Evolutionary conservation across 495 filamentous ascomycete genomes (phyloP), one percentile per base, ranked within the genome.

Genomic region (Diplogelasinospora grovesii): DNA sequence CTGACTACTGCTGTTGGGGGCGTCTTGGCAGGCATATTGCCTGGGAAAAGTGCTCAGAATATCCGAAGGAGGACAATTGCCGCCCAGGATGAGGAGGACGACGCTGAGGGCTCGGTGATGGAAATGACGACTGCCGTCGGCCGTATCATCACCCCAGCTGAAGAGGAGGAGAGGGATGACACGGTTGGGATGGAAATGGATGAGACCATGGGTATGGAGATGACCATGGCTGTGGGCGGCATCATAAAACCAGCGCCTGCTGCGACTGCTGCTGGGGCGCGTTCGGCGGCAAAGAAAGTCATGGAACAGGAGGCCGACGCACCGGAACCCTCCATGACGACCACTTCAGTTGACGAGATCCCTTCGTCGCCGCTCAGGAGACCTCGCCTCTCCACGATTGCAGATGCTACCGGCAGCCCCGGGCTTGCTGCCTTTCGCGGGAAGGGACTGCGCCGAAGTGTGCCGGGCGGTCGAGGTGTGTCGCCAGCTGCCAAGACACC

Each of bases 81-180:
- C 37, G 29, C 13, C 14, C 15, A 18, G 4, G 50, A 49, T 23
- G 54, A 49, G 19, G 53, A 60, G 3, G 64, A 68, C 15, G 43
- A 41, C 23, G 64, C 69, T n/a, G 64, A 65, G 25, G 35, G 20
- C 6, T 39, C 29, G 6, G 19, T 45, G 11, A 85, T 87, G 82
- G 82, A 87, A 32, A 83, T 86, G 60, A 88, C 84, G 5, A 64
- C 78, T 23, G 80, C 82, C 0, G 63, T 87, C 46, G 84, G 85
- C 26, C 74, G 79, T 3, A 87, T 89, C 36, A 56, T 84, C 5
- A 33, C 42, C 6, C 5, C 18, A 14, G 35, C 23, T 43, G 34
- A 36, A 22, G 50, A 63, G 5, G 66, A 68, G 10, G 73, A 75
- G 14, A 61, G 53, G 23, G 69, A 77, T 47, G 57, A 60, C 25